Conservation (phyloP, 2,329 filamentous ascomycete genomes). For the Cordyceps cateniannulata region DNA sequence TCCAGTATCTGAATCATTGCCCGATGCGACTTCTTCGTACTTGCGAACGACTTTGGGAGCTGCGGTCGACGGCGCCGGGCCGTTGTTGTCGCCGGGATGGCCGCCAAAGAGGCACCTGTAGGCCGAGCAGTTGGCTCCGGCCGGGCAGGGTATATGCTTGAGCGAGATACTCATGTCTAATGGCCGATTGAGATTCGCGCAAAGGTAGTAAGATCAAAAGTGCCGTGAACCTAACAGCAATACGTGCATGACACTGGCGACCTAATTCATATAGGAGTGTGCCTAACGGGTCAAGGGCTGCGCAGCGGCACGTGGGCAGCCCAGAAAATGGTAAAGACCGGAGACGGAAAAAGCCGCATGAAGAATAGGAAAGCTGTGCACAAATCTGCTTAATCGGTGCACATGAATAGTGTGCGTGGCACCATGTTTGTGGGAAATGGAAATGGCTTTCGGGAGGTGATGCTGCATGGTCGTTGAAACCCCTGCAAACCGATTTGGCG, state of each 20-base stretch:
- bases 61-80: background rate
- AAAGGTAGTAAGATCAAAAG: background rate
- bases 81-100: constrained; percentile 28
- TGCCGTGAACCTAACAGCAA: background rate
- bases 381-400: background rate
- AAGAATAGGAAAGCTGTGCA: background rate
- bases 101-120: constrained; percentile 44
- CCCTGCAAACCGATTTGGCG: background rate
- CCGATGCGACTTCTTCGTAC: background rate
- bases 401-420: background rate
- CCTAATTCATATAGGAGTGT: background rate
- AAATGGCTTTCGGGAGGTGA: background rate
- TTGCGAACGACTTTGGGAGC: background rate
- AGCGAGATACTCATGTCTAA: constrained; percentile 32
- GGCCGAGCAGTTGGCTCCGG: constrained; percentile 40
- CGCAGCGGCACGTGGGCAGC: background rate
- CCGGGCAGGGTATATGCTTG: constrained; percentile 45
- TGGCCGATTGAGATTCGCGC: background rate
- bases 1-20: background rate
- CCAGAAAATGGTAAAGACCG: background rate
- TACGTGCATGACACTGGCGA: background rate
- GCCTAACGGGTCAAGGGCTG: background rate
- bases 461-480: background rate
- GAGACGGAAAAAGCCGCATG: background rate
- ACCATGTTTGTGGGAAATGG: constrained; percentile 1